Conservation (phyloP, 306 rosid species). For the Glycyrrhiza uralensis region DNA sequence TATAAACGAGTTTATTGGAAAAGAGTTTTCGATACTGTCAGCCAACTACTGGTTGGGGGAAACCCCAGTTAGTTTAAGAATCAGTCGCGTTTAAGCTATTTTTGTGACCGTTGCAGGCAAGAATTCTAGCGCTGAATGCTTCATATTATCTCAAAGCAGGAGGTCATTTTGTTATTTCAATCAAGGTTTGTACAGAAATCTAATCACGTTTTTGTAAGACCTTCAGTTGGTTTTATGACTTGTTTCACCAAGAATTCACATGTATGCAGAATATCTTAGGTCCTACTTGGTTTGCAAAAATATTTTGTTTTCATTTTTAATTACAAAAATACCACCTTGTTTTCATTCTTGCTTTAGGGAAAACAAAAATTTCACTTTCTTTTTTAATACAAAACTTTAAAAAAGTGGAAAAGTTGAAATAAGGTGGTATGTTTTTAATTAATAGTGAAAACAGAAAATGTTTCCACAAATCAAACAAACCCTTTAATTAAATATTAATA, state of each 20-base stretch:
- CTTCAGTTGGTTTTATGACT: too few relatives aligned
- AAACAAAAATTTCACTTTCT: too few relatives aligned
- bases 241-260: background rate
- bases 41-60: background rate
- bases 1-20: background rate
- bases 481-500: too few relatives aligned
- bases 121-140: conserved; percentile 85
- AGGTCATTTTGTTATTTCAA: conserved; percentile 90
- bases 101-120: conserved; percentile 59
- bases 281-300: too few relatives aligned
- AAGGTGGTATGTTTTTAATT: too few relatives aligned
- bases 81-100: background rate
- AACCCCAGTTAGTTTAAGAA: background rate
- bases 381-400: too few relatives aligned
- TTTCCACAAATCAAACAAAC: too few relatives aligned
- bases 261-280: too few relatives aligned
- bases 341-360: too few relatives aligned
- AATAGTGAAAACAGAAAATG: too few relatives aligned
- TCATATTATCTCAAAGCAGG: conserved; percentile 83
- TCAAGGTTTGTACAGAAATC: conserved; percentile 89
- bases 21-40: background rate
- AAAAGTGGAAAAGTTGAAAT: too few relatives aligned
- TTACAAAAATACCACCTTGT: background rate
- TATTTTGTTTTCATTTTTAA: background rate
- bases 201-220: too few relatives aligned